Evolutionary conservation across 108 stramenopile species (phyloP).

Genomic region (Skeletonema potamos): DNA sequence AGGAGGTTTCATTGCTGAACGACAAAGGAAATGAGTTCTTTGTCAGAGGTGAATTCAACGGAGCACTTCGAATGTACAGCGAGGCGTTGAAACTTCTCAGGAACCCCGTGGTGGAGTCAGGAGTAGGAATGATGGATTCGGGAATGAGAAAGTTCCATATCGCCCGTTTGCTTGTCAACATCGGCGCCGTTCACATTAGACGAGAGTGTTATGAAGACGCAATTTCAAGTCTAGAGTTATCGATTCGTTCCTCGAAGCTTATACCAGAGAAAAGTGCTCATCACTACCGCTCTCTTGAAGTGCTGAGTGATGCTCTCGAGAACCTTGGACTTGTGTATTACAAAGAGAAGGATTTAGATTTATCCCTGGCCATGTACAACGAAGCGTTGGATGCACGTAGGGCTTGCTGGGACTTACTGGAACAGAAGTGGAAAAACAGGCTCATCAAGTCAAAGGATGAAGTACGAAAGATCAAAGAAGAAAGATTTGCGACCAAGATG

Average conservation of each 20-base stretch:
- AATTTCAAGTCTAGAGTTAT: constrained; percentile 27
- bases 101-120: constrained; percentile 21
- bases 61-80: constrained; percentile 50
- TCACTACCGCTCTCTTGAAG: constrained; percentile 36
- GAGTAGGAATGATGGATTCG: constrained; percentile 9
- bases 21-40: constrained; percentile 57
- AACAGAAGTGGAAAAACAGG: constrained; percentile 20
- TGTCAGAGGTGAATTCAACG: constrained; percentile 40
- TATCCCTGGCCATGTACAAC: constrained; percentile 32
- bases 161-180: constrained; percentile 43
- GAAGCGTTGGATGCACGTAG: constrained; percentile 41
- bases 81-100: constrained; percentile 48
- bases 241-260: constrained; percentile 39
- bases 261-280: constrained; percentile 15
- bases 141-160: constrained; percentile 38
- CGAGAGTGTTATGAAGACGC: constrained; percentile 37
- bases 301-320: constrained; percentile 46
- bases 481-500: constrained; percentile 31
- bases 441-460: constrained; percentile 28
- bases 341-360: constrained; percentile 35
- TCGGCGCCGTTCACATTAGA: constrained; percentile 48
- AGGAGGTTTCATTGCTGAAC: constrained; percentile 35
- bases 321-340: constrained; percentile 44
- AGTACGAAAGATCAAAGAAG: constrained; percentile 23
- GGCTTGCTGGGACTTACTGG: constrained; percentile 37